Evolutionary conservation across 495 filamentous ascomycete species (phyloP).

Genomic region (Penicillium cinerascens): DNA sequence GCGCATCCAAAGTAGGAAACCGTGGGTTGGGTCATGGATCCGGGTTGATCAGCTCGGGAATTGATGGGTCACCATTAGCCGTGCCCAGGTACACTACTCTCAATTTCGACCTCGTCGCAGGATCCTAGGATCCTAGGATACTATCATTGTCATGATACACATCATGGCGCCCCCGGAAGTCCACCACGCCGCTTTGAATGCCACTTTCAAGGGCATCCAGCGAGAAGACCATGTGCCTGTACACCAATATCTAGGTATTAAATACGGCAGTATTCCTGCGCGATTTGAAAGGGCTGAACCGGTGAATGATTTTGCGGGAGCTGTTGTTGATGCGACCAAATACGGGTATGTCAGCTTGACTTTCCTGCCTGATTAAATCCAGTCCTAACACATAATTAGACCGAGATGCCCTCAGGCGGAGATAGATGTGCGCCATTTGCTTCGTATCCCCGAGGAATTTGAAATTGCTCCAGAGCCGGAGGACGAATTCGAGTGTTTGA

Average conservation of each 20-base stretch:
- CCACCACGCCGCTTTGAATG: slow-evolving; percentile 25
- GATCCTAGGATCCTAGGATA: background rate
- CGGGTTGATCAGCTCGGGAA: slow-evolving; percentile 11
- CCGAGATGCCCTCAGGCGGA: slow-evolving; percentile 38
- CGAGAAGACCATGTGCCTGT: slow-evolving; percentile 14
- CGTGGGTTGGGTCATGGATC: background rate
- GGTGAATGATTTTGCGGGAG: slow-evolving; percentile 25
- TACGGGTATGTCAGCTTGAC: slow-evolving; percentile 29
- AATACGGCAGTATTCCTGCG: slow-evolving; percentile 35
- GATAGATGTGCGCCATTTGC: slow-evolving; percentile 37
- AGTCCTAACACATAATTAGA: slow-evolving; percentile 11
- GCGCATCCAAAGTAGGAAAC: slow-evolving; percentile 2
- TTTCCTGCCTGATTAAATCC: too few relatives aligned
- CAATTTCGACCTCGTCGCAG: too few relatives aligned
- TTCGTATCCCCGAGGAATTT: slow-evolving; percentile 37
- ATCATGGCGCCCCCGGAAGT: slow-evolving; percentile 26
- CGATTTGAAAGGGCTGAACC: slow-evolving; percentile 33
- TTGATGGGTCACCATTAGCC: slow-evolving; percentile 11
- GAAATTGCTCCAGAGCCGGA: slow-evolving; percentile 28
- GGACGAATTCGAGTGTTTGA: slow-evolving; percentile 45
- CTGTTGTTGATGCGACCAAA: slow-evolving; percentile 29
- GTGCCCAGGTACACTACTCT: background rate
- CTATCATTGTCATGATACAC: slow-evolving; percentile 5
- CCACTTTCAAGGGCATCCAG: slow-evolving; percentile 31
- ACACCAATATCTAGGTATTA: slow-evolving; percentile 36